Evolutionary conservation across 257 asterid species (phyloP).

Genomic region (Solanum dulcamara): DNA sequence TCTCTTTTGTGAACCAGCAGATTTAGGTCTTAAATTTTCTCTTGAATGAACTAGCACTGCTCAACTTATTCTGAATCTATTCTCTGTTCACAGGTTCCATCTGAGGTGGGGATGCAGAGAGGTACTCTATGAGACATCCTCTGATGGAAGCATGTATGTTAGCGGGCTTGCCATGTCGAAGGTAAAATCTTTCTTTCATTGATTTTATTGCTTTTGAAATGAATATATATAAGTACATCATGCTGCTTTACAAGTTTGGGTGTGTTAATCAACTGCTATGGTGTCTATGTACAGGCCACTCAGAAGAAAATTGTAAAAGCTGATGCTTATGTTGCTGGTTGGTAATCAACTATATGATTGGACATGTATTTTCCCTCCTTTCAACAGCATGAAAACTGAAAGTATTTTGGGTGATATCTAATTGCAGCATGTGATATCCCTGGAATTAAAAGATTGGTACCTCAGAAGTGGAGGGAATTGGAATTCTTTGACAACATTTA

Average conservation of each 20-base stretch:
- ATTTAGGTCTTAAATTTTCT: not conserved
- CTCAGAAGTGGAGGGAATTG: slow-evolving; percentile 75
- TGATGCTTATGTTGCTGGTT: slow-evolving; percentile 97
- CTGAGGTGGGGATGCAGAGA: slow-evolving; percentile 99
- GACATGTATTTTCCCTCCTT: slow-evolving; percentile 1
- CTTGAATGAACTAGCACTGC: not conserved
- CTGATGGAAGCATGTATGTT: slow-evolving; percentile 63
- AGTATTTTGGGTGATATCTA: not conserved
- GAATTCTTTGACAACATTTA: slow-evolving; percentile 85
- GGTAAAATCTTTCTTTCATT: slow-evolving; percentile 28
- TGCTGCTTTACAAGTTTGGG: not conserved
- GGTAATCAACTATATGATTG: slow-evolving; percentile 14
- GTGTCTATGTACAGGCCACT: slow-evolving; percentile 61
- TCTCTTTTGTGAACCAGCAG: not conserved
- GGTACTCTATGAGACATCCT: slow-evolving; percentile 58
- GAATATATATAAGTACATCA: not conserved
- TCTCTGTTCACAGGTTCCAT: slow-evolving; percentile 61
- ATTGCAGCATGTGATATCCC: slow-evolving; percentile 96
- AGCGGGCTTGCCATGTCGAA: slow-evolving; percentile 90
- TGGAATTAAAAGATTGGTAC: slow-evolving; percentile 85
- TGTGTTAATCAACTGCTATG: not conserved
- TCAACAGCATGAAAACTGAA: not conserved
- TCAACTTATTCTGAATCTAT: not conserved
- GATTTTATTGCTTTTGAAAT: not conserved
- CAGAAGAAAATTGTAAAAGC: slow-evolving; percentile 76